Evolutionary conservation across 2,329 filamentous ascomycete species (phyloP).

Genomic region (Aspergillus japonicus): DNA sequence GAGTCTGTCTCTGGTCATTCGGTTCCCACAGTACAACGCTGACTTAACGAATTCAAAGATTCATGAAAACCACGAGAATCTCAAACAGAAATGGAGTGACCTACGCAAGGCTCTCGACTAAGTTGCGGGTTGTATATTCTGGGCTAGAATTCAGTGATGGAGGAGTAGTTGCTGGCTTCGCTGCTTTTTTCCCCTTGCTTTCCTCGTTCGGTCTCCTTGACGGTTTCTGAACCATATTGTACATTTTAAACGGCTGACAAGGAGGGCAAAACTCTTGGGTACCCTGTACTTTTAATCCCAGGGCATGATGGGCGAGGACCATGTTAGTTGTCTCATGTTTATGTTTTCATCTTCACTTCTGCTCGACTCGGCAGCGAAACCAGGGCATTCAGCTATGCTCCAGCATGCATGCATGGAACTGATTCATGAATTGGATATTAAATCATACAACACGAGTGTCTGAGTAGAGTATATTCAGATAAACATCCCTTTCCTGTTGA

Average conservation of each 20-base stretch:
- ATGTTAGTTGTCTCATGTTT: conserved; percentile 22
- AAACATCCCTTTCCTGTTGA: too few species aligned
- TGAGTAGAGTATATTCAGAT: neutral
- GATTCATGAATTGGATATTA: neutral
- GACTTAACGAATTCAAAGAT: conserved; percentile 52
- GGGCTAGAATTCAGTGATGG: neutral
- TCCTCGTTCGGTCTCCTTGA: neutral
- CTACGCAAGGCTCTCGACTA: conserved; percentile 58
- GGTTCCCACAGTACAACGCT: neutral
- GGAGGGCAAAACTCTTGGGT: conserved; percentile 12
- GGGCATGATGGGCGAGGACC: conserved; percentile 14
- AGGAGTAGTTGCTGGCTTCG: conserved; percentile 4
- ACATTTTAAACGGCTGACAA: conserved; percentile 14
- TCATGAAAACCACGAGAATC: conserved; percentile 66
- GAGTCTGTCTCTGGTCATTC: conserved; percentile 36
- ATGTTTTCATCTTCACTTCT: conserved; percentile 14
- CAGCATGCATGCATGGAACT: neutral
- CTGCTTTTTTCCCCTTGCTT: neutral
- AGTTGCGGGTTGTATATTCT: conserved; percentile 9
- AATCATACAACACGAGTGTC: conserved; percentile 15
- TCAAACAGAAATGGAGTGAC: conserved; percentile 75
- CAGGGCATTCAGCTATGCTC: neutral
- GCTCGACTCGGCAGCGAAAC: conserved; percentile 5
- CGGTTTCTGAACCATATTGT: conserved; percentile 8
- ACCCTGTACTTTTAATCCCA: neutral